Evolutionary conservation across 257 asterid species (phyloP), one percentile per base, ranked within the genome.

Genomic region (Thymus quinquecostatus): DNA sequence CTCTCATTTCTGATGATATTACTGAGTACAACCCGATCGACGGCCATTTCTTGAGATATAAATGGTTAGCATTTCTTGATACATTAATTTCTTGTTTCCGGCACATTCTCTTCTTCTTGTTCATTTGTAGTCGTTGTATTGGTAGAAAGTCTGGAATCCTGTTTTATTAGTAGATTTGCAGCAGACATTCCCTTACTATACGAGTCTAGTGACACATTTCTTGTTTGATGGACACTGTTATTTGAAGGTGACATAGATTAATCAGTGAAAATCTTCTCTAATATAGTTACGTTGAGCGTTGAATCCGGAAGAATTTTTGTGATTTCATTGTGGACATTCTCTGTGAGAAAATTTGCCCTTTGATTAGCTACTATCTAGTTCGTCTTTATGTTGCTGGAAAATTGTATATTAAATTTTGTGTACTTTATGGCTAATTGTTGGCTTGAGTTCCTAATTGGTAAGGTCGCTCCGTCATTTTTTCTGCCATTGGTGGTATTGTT

Each of bases 1-100:
- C 96, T 28, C 79, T 80, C 53, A 68, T 78, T 38, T 82, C 91
- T 4, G 96, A 91, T 55, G 96, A 94, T 85, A 82, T 91, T 41
- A 81, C 96, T 9, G 97, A 94, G 79, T 77, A 78, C 10, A 80
- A 81, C 57, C 97, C 97, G 5, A 64, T 91, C 27, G 89, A 86
- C 50, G 97, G 97, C 8, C 79, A 82, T 70, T 87, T 85, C 81
- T 75, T 94, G 76, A 87, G 86, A 89, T 94, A 87, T 71, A 94
- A 86, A 73, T 94, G 98, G 98, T 91, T 45, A 34, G 86, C 74
- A 75, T 71, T 68, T n/a, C 66, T 75, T 62, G 14, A 36, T 57
- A 9, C 8, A 10, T 21, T 9, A 57, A 11, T 27, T n/a, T 13
- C 4, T 9, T 34, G 27, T 30, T 43, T 59, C 21, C 41, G 0